phyloP scores from a whole-genome alignment of 345 rosid genomes.

The Trapa bicornis region DNA sequence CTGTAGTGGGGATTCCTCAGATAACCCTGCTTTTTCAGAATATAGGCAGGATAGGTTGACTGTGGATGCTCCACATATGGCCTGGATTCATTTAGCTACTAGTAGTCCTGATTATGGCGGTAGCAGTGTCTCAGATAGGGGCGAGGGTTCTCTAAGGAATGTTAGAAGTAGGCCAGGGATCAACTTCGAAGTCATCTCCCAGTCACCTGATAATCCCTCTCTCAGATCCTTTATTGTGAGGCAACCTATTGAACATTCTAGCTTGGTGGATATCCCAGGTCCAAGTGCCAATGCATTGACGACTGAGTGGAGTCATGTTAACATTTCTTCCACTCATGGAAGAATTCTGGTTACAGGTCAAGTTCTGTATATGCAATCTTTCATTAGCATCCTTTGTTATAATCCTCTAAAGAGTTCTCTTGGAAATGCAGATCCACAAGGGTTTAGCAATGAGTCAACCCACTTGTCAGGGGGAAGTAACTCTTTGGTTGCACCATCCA shows the following conservation, averaged over 20 bases:
- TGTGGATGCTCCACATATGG: conserved; percentile 35
- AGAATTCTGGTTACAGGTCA: conserved; percentile 38
- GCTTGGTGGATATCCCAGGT: conserved; percentile 28
- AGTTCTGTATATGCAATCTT: conserved; percentile 5
- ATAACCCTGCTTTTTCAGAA: conserved; percentile 37
- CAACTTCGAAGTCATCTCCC: conserved; percentile 41
- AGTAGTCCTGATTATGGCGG: conserved; percentile 30
- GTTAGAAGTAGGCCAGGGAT: conserved; percentile 62
- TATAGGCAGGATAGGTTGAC: conserved; percentile 37
- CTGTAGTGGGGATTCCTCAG: conserved; percentile 54
- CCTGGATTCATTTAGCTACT: conserved; percentile 29
- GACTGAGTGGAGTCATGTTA: conserved; percentile 46
- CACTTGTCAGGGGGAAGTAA: conserved; percentile 30
- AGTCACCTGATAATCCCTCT: conserved; percentile 28
- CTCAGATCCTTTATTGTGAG: conserved; percentile 25
- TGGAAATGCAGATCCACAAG: conserved; percentile 38
- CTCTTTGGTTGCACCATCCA: conserved; percentile 26
- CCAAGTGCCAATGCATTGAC: conserved; percentile 28
- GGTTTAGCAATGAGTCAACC: conserved; percentile 35
- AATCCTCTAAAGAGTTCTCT: neutral
- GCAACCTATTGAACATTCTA: conserved; percentile 33
- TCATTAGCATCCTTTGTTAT: neutral
- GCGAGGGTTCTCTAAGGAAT: conserved; percentile 61
- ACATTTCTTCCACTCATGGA: conserved; percentile 35
- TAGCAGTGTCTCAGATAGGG: conserved; percentile 38